A percentile compares a stretch with the other conserved stretches of the same genome.
These are phyloP conservation scores for Yamadazyma mexicana DNA, from an alignment of 1,139 yeast genomes.

Conservation along the genomic window DNA sequence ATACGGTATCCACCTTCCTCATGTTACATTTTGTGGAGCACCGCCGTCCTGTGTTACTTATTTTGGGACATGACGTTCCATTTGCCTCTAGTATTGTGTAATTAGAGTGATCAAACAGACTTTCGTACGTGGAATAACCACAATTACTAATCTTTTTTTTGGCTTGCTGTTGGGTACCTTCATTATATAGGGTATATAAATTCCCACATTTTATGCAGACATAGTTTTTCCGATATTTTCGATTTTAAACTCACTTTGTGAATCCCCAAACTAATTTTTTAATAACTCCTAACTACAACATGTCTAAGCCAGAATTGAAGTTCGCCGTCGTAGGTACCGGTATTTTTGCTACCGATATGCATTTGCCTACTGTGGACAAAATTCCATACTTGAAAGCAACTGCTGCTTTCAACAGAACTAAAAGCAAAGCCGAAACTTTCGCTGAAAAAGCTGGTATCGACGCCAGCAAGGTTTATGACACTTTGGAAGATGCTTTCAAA, in stretches of 20 bases:
- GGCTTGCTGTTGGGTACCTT: too few species aligned
- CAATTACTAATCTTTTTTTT: too few species aligned
- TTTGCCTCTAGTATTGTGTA: too few species aligned
- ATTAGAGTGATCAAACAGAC: too few species aligned
- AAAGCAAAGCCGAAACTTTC: constrained; percentile 74
- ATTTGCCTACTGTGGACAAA: constrained; percentile 69
- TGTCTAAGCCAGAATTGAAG: constrained; percentile 8
- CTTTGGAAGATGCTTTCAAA: constrained; percentile 61
- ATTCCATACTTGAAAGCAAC: constrained; percentile 30
- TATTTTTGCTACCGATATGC: constrained; percentile 82
- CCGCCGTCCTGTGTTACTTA: too few species aligned
- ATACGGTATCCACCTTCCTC: too few species aligned
- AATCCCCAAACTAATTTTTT: background rate
- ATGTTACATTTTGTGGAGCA: too few species aligned
- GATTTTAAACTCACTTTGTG: too few species aligned
- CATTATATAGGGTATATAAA: too few species aligned
- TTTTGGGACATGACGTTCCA: too few species aligned
- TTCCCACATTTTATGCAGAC: background rate
- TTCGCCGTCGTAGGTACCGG: constrained; percentile 88
- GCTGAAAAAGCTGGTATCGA: constrained; percentile 64
- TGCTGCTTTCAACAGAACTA: constrained; percentile 82
- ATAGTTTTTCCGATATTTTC: constrained; percentile 1
- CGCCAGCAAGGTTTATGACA: constrained; percentile 55
- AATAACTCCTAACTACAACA: background rate
- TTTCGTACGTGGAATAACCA: too few species aligned